These are phyloP conservation scores for Fraxinus floribunda DNA, from an alignment of 305 asterid genomes.

Conservation along the genomic window DNA sequence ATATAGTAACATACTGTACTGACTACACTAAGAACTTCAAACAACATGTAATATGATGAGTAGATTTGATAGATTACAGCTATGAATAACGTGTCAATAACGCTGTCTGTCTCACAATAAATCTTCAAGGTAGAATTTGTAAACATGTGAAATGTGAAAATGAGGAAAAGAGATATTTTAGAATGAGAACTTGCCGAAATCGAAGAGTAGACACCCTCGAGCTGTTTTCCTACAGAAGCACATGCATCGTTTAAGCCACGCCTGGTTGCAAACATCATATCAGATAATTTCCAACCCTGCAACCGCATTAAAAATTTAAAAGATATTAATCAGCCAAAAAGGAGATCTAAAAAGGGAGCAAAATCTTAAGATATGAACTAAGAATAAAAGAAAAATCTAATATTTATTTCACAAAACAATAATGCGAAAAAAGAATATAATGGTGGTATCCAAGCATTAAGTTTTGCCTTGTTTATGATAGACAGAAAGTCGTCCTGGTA, in stretches of 20 bases:
- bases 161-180: conserved; percentile 8
- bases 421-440: neutral
- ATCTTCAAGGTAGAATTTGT: neutral
- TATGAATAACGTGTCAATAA: conserved; percentile 10
- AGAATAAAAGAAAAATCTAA: neutral
- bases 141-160: conserved; percentile 14
- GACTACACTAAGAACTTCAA: neutral
- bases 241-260: conserved; percentile 89
- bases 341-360: neutral
- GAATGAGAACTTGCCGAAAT: conserved; percentile 53
- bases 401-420: neutral
- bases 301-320: conserved; percentile 24
- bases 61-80: conserved; percentile 11
- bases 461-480: neutral
- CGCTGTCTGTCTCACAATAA: neutral
- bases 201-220: conserved; percentile 75
- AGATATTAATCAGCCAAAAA: conserved; percentile 15
- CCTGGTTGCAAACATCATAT: conserved; percentile 96
- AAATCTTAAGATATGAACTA: neutral
- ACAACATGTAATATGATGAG: neutral
- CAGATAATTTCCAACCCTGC: conserved; percentile 91
- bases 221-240: conserved; percentile 64
- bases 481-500: neutral
- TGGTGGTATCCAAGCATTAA: neutral
- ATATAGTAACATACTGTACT: neutral